These are phyloP conservation scores for Stephanocyclus meneghinianus DNA, from an alignment of 352 stramenopile species.

Conservation along the genomic window DNA sequence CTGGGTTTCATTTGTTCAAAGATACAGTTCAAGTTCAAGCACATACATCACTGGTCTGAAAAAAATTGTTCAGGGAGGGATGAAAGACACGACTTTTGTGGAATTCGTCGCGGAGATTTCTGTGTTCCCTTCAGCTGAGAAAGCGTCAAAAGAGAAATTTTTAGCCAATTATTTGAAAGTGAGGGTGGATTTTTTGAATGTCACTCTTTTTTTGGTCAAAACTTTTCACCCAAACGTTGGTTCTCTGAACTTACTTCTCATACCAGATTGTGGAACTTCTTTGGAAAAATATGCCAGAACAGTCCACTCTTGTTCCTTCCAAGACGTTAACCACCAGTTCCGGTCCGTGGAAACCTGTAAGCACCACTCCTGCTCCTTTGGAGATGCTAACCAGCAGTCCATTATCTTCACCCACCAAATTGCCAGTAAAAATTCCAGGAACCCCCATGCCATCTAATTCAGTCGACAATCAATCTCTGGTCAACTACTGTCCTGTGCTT, in stretches of 20 bases:
- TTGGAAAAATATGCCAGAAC: background rate
- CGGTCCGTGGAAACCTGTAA: too few relatives aligned
- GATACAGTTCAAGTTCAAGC: slow-evolving; percentile 14
- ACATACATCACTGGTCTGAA: slow-evolving; percentile 26
- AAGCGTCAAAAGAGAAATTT: slow-evolving; percentile 13
- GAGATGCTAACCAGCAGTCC: background rate
- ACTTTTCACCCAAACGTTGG: background rate
- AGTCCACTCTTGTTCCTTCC: background rate
- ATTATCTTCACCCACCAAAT: background rate
- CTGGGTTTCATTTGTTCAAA: slow-evolving; percentile 36
- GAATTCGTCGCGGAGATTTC: slow-evolving; percentile 16
- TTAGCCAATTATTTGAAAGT: background rate
- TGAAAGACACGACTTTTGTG: slow-evolving; percentile 37
- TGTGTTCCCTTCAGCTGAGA: slow-evolving; percentile 5
- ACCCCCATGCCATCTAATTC: background rate
- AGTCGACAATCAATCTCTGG: slow-evolving; percentile 7
- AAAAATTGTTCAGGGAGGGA: slow-evolving; percentile 34
- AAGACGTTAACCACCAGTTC: too few relatives aligned
- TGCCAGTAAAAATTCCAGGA: background rate
- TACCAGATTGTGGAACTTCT: slow-evolving; percentile 4
- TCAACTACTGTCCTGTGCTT: background rate
- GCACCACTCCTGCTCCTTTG: background rate
- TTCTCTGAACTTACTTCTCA: background rate
- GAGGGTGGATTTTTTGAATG: background rate
- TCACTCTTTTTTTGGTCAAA: too few relatives aligned